A percentile compares a stretch with the other conserved stretches of the same genome.
phyloP scores from a whole-genome alignment of 2,329 filamentous ascomycete genomes.

The Sporothrix phasma region DNA sequence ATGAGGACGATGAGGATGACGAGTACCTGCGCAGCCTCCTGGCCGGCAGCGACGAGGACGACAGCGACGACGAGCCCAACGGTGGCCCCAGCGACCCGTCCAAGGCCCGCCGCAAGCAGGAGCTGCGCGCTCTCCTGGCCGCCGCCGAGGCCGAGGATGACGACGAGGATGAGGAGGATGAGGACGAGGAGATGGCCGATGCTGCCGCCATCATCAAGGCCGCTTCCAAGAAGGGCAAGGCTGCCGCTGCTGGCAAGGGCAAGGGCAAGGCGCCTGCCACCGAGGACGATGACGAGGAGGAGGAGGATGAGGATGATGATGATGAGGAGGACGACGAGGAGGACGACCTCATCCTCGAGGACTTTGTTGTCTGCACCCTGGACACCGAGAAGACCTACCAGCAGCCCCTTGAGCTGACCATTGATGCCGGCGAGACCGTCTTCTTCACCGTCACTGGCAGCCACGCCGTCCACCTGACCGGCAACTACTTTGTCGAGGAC shows the following conservation, averaged over 20 bases:
- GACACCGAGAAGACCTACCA: slow-evolving; percentile 92
- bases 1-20: slow-evolving; percentile 46
- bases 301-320: slow-evolving; percentile 37
- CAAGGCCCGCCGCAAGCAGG: slow-evolving; percentile 72
- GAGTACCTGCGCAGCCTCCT: slow-evolving; percentile 51
- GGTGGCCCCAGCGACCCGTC: slow-evolving; percentile 84
- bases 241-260: slow-evolving; percentile 18
- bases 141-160: slow-evolving; percentile 51
- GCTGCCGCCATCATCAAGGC: slow-evolving; percentile 19
- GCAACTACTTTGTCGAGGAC: slow-evolving; percentile 82
- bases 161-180: slow-evolving; percentile 51
- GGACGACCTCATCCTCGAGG: slow-evolving; percentile 61
- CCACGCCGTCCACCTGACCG: slow-evolving; percentile 84
- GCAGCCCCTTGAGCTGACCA: slow-evolving; percentile 86
- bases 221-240: slow-evolving; percentile 21
- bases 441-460: slow-evolving; percentile 89
- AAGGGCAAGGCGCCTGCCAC: slow-evolving; percentile 21
- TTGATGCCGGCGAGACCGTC: slow-evolving; percentile 78
- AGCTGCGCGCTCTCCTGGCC: slow-evolving; percentile 66
- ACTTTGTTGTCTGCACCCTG: slow-evolving; percentile 91
- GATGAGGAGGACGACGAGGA: slow-evolving; percentile 48
- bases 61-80: slow-evolving; percentile 62
- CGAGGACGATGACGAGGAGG: slow-evolving; percentile 23
- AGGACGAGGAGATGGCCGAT: slow-evolving; percentile 40
- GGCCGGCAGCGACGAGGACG: slow-evolving; percentile 37